phyloP scores from a whole-genome alignment of 495 filamentous ascomycete species.

The Aspergillus biplanus region DNA sequence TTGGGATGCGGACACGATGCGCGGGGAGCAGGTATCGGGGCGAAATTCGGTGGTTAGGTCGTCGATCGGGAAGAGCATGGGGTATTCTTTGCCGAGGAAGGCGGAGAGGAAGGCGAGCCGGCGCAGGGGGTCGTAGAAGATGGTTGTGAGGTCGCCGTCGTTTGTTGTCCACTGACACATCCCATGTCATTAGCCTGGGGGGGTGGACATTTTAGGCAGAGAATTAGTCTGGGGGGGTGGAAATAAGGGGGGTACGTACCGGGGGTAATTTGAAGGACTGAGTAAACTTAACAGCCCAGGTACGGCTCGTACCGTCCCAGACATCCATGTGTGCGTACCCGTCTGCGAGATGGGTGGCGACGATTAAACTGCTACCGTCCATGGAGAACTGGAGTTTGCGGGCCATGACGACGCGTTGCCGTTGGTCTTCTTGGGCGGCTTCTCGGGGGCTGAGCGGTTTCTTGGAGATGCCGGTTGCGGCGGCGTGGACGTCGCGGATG shows the following conservation, averaged over 20 bases:
- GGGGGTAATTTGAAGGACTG: constrained; percentile 22
- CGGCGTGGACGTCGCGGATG: not conserved
- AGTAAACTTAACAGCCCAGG: constrained; percentile 1
- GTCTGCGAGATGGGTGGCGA: constrained; percentile 24
- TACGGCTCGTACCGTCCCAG: not conserved
- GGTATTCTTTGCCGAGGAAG: constrained; percentile 26
- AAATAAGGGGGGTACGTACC: constrained; percentile 8
- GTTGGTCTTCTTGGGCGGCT: not conserved
- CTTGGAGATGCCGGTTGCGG: not conserved
- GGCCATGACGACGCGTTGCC: constrained; percentile 18
- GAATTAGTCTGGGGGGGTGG: not conserved
- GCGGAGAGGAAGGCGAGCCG: constrained; percentile 21
- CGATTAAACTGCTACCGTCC: constrained; percentile 21
- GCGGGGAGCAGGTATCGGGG: constrained; percentile 8
- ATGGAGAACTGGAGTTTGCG: constrained; percentile 26
- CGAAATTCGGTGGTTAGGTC: not conserved
- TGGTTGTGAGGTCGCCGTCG: constrained; percentile 21
- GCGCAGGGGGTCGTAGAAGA: constrained; percentile 25
- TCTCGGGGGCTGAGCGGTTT: not conserved
- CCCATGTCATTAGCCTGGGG: not conserved
- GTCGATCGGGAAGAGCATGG: constrained; percentile 17
- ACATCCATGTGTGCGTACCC: constrained; percentile 23
- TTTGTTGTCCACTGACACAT: constrained; percentile 24
- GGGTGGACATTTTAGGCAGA: too few relatives aligned
- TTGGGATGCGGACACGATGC: constrained; percentile 23